Base-by-base conservation (phyloP, 495 filamentous ascomycete species). In the Viridothelium virens region DNA sequence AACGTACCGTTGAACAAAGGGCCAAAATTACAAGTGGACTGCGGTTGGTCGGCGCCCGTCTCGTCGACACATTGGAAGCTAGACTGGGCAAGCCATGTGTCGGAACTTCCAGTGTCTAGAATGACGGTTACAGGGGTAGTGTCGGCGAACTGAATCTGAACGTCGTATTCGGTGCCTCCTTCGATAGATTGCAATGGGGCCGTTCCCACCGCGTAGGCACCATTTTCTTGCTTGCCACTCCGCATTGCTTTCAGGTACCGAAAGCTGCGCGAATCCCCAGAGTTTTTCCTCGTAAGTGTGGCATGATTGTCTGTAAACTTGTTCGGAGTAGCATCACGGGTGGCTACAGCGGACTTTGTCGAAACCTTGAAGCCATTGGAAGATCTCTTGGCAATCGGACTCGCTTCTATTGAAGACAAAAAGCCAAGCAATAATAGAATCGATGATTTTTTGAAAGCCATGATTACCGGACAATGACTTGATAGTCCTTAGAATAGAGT, bases 81-180 rank as follows among this genome's bases (percentile, higher is more conserved):
- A 4, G 70, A 67, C 53, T 78, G 69, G n/a, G 81, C 77, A 16
- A 88, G 69, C 80, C 85, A 88, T 5, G 84, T 85, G 68, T 89
- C 87, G 66, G 77, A 80, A 63, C 81, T 84, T 3, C 86, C 86
- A 14, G 86, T 88, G 70, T 88, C 87, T 63, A 89, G 75, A 47
- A 83, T 78, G 16, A 83, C 71, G 1, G 59, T 64, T 12, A 73
- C 62, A 59, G 53, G 53, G 33, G 53, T 14, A 36, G 53, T 34
- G 14, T 59, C 31, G 33, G 18, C 53, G 31, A 59, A 59, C 36
- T 59, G 53, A 18, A 59, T 59, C 11, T 64, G 61, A 36, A 71
- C 63, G 41, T 64, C 61, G 46, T 69, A 71, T 2, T 16, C 56
- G 3, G 10, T 38, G 25, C 67, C 69, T 2, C 39, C 16, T 18